Base-by-base conservation (phyloP, 176 grass and related monocot genomes). In the Panicum miliaceum region DNA sequence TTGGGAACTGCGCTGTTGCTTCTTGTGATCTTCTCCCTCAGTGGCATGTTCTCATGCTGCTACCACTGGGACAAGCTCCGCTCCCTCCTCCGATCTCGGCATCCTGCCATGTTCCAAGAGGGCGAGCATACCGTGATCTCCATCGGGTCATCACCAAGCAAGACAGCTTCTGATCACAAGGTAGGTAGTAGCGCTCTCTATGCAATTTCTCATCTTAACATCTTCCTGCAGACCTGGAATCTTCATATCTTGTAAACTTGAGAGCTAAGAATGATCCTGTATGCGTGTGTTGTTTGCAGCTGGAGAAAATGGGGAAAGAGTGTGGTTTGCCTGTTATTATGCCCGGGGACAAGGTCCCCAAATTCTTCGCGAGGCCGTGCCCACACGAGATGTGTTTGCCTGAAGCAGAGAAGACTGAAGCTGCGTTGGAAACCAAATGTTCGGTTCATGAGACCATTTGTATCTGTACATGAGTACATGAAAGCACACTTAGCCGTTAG, bases 31-130 rank as follows among this genome's bases (percentile, higher is more conserved):
- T 97, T 97, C 77, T 93, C 90, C 59, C 95, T 97, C 71, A 97
- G 95, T 25, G 90, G 92, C 62, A 77, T 94, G 82, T 90, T 97
- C 89, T 94, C 95, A 0, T 92, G 95, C 12, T 97, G 95, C 71
- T 97, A 97, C 71, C 95, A 97, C 87, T 97, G 95, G 95, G 95
- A 97, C 84, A 97, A 89, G 87, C 87, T 97, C 64, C 90, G 90
- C 0, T 69, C 91, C 81, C 73, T 97, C 65, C 71, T 90, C 58
- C 67, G 75, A 52, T 89, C 84, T 77, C 62, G 35, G 48, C 87
- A 75, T 35, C 86, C 75, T 37, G 61, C 4, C 7, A 71, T 85
- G 60, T 53, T 88, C 3, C 42, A 84, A 37, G 84, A 90, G 12
- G 75, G 61, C 37, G 78, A 71, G 3, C 84, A 87, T 25, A 86